Evolutionary conservation across 176 grass and related monocot species (phyloP).

Genomic region (Thalia dealbata): DNA sequence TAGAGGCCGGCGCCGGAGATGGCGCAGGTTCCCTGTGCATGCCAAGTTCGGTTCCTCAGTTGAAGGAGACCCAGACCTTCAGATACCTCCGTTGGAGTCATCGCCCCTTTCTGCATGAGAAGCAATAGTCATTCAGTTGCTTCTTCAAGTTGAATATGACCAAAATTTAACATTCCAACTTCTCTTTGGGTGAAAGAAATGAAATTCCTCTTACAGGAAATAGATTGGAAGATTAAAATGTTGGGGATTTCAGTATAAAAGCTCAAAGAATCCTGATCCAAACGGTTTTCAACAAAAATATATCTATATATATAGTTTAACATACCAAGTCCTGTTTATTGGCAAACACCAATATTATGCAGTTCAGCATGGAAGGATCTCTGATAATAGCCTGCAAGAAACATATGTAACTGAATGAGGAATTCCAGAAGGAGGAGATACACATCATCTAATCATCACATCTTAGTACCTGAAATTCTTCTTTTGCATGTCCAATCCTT

Average conservation of each 20-base stretch:
- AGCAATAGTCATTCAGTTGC: background rate
- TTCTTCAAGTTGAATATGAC: background rate
- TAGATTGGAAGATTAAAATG: background rate
- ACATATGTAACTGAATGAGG: background rate
- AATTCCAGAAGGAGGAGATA: background rate
- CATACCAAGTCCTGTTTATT: slow-evolving; percentile 18
- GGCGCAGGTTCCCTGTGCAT: slow-evolving; percentile 83
- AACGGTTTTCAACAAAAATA: too few species aligned
- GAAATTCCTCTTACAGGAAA: background rate
- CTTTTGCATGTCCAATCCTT: slow-evolving; percentile 63
- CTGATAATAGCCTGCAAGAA: slow-evolving; percentile 8
- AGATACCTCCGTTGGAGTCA: slow-evolving; percentile 88
- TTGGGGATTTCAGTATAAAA: too few species aligned
- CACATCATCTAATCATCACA: background rate
- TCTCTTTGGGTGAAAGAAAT: too few species aligned
- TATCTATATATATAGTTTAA: background rate
- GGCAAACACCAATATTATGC: slow-evolving; percentile 17
- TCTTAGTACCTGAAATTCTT: slow-evolving; percentile 72
- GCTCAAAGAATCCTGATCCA: too few species aligned
- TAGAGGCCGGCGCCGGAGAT: slow-evolving; percentile 79
- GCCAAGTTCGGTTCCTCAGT: slow-evolving; percentile 80
- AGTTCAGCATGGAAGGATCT: slow-evolving; percentile 15
- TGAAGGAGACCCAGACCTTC: slow-evolving; percentile 81
- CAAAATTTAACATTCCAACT: too few species aligned
- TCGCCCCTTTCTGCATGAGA: slow-evolving; percentile 57